Evolutionary conservation across 208 protist species (phyloP), one percentile per base, ranked within the genome.

Genomic region (Leptomonas seymouri): DNA sequence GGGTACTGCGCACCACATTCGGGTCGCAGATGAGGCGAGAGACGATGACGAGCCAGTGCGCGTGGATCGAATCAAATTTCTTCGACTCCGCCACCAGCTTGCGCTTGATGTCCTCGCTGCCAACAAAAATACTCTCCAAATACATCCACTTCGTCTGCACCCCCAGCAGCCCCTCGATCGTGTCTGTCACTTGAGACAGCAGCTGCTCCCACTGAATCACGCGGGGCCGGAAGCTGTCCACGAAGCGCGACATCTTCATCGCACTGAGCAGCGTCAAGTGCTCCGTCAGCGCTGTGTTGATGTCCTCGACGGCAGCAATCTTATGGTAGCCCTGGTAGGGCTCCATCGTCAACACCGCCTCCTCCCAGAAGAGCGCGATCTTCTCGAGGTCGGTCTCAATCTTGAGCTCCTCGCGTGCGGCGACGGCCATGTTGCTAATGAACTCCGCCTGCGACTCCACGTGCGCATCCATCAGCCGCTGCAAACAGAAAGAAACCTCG

Each of bases 81-180:
- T 93, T 95, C 30, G 96, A 94, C 75, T 99, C 98, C 11, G 88
- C 86, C 3, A 97, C 98, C 25, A 99, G 88, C 85, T 99, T 98
- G 45, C 94, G 93, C 57, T 98, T 97, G 80, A 99, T 99, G 80
- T 99, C 98, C 63, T 99, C 97, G 60, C 88, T 94, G 45, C 96
- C 95, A 25, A 98, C 89, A 68, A 99, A 99, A 49, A 99, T 99
- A 82, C 97, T 98, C 73, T 98, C 93, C 12, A 99, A 84, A 82
- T 99, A 99, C 87, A 98, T 98, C 97, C 98, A 99, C 79, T 97
- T 93, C 18, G 89, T 95, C 78, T 99, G 97, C 34, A 98, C 96
- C 6, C 81, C 82, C 18, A 98, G 80, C 50, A 98, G 77, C 8
- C 86, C 74, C 62, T 98, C 97, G 48, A 99, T 92, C 11, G 90